Evolutionary conservation across 2,329 filamentous ascomycete species (phyloP).

Genomic region (Paraphaeosphaeria sporulosa): DNA sequence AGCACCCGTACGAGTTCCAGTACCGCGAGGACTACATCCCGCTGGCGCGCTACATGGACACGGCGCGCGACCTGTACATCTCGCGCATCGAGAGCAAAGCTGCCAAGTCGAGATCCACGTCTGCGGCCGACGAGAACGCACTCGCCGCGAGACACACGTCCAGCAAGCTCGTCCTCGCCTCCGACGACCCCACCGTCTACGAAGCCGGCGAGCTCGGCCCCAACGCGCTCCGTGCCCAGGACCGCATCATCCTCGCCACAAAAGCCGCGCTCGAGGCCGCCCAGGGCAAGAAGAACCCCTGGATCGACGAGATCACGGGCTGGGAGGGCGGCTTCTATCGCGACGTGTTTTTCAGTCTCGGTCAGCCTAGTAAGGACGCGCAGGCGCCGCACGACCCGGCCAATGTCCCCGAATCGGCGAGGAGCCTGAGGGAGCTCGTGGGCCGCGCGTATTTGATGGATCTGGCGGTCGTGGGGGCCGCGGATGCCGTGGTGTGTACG

Average conservation of each 20-base stretch:
- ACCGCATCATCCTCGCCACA: slow-evolving; percentile 77
- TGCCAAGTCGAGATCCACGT: slow-evolving; percentile 43
- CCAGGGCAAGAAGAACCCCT: slow-evolving; percentile 53
- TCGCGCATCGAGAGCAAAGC: slow-evolving; percentile 49
- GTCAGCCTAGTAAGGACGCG: slow-evolving; percentile 50
- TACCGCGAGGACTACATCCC: slow-evolving; percentile 82
- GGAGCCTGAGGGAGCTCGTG: slow-evolving; percentile 74
- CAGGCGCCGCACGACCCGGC: slow-evolving; percentile 27
- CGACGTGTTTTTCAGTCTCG: slow-evolving; percentile 82
- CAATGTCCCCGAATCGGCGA: slow-evolving; percentile 55
- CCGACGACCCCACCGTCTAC: slow-evolving; percentile 82
- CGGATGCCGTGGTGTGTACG: slow-evolving; percentile 77
- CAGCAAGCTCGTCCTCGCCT: slow-evolving; percentile 70
- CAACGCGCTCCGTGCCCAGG: slow-evolving; percentile 68
- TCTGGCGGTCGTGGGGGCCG: slow-evolving; percentile 73
- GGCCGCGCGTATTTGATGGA: slow-evolving; percentile 85
- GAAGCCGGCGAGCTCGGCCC: slow-evolving; percentile 68
- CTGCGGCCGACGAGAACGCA: slow-evolving; percentile 29
- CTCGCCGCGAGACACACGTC: slow-evolving; percentile 37
- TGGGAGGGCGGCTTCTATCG: slow-evolving; percentile 91
- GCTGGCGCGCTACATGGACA: slow-evolving; percentile 69
- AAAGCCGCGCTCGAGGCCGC: slow-evolving; percentile 60
- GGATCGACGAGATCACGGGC: slow-evolving; percentile 78
- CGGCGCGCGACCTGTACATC: slow-evolving; percentile 63
- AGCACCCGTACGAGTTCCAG: slow-evolving; percentile 78